A percentile compares a stretch with the other conserved stretches of the same genome.
Evolutionary conservation across 2,329 filamentous ascomycete genomes (phyloP).

Genomic region (Pestalotiopsis sp.): DNA sequence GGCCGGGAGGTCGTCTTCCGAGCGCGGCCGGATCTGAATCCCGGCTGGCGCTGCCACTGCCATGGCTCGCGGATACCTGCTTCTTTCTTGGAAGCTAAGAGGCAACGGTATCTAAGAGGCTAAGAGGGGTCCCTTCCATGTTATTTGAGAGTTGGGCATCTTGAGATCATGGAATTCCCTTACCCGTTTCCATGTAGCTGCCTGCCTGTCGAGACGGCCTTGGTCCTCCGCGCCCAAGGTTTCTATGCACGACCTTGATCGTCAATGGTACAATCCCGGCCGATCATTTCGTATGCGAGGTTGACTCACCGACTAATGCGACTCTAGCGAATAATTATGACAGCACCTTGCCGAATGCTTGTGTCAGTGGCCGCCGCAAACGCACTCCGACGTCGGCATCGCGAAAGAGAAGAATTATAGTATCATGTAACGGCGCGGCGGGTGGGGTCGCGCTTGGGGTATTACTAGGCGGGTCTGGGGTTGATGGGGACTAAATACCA

Average conservation of each 20-base stretch:
- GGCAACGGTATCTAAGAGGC: neutral
- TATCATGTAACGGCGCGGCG: neutral
- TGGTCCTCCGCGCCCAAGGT: neutral
- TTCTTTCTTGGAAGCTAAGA: neutral
- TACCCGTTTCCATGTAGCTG: neutral
- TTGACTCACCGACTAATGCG: neutral
- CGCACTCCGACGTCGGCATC: neutral
- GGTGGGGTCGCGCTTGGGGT: neutral
- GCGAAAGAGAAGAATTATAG: neutral
- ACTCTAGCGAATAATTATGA: neutral
- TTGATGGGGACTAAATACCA: neutral
- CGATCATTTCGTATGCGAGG: neutral
- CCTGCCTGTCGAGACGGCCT: neutral
- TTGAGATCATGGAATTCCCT: neutral
- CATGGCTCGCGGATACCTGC: neutral
- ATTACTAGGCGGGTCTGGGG: neutral
- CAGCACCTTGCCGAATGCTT: neutral
- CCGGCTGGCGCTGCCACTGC: neutral
- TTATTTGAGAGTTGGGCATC: neutral
- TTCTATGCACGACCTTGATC: neutral
- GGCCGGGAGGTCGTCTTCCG: conserved; percentile 14
- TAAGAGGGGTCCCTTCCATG: neutral
- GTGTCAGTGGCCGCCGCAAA: neutral
- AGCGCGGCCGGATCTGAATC: conserved; percentile 18
- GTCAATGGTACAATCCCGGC: neutral